A percentile compares a stretch with the other conserved stretches of the same genome.
Evolutionary conservation across 345 rosid genomes (phyloP).

Genomic region (Passiflora organensis): DNA sequence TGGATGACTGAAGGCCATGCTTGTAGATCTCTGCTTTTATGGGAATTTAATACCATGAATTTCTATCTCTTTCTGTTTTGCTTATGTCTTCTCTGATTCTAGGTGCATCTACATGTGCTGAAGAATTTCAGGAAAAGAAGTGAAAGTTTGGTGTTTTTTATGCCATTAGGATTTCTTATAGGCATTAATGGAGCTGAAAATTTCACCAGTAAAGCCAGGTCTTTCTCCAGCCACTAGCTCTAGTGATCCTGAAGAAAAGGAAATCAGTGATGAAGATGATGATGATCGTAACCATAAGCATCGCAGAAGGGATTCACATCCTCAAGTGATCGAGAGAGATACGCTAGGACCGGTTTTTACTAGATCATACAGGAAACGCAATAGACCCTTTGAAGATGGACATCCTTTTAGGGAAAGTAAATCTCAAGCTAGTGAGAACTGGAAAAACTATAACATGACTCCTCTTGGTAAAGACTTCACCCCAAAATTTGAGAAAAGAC

Average conservation of each 20-base stretch:
- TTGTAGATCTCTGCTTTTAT: background rate
- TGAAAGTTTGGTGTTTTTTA: conserved; percentile 13
- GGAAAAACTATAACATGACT: conserved; percentile 33
- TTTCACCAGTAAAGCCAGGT: conserved; percentile 56
- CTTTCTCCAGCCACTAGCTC: conserved; percentile 61
- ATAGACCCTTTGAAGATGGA: conserved; percentile 60
- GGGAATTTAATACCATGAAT: background rate
- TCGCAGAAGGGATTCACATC: conserved; percentile 61
- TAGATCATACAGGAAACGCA: conserved; percentile 63
- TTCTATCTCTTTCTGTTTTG: background rate
- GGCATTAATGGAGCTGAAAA: conserved; percentile 62
- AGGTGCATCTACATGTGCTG: conserved; percentile 20
- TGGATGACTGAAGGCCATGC: background rate
- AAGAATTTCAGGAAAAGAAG: conserved; percentile 2
- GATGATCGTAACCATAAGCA: conserved; percentile 98
- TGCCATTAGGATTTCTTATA: conserved; percentile 17
- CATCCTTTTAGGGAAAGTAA: conserved; percentile 51
- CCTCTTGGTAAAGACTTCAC: conserved; percentile 41
- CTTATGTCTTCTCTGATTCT: conserved; percentile 7
- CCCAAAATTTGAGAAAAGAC: conserved; percentile 54
- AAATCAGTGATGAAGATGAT: conserved; percentile 94
- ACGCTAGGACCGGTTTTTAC: conserved; percentile 46
- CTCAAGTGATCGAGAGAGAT: conserved; percentile 71
- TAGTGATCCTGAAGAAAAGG: conserved; percentile 85
- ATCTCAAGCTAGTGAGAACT: conserved; percentile 43